Evolutionary conservation across 306 rosid species (phyloP).

Genomic region (Begonia peltatifolia): DNA sequence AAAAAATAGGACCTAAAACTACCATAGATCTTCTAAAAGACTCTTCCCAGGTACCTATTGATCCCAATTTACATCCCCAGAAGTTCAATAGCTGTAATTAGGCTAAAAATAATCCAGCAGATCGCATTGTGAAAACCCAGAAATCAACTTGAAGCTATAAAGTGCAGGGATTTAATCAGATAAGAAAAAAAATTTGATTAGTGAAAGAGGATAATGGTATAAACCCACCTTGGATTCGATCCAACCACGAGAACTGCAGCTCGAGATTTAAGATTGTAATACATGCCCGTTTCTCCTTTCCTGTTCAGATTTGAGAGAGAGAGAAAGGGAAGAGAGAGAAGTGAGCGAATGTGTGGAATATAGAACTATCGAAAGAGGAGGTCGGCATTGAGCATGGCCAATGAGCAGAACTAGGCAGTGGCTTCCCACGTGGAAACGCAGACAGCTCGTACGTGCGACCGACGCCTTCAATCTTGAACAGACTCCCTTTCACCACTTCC

Average conservation of each 20-base stretch:
- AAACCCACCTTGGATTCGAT: slow-evolving; percentile 4
- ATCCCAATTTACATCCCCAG: neutral
- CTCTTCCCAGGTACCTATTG: neutral
- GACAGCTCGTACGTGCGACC: neutral
- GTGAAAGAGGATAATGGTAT: neutral
- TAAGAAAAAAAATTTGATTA: neutral
- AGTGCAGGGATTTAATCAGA: neutral
- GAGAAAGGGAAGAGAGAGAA: slow-evolving; percentile 2
- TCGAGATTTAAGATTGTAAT: neutral
- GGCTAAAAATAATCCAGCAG: neutral
- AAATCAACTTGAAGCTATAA: neutral
- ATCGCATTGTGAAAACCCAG: neutral
- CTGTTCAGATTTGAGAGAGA: neutral
- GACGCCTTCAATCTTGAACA: neutral
- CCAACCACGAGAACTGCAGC: slow-evolving; percentile 1
- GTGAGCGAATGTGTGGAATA: neutral
- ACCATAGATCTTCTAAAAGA: neutral
- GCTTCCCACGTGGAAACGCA: neutral
- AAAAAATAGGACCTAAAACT: neutral
- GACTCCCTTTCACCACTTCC: no score
- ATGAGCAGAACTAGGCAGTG: neutral
- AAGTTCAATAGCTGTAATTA: neutral
- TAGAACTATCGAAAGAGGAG: neutral
- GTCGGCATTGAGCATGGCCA: neutral
- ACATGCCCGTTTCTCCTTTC: neutral